A percentile compares a stretch with the other conserved stretches of the same genome.
phyloP scores from a whole-genome alignment of 192 early-diverging fungal species.

The Umbelopsis ramanniana region DNA sequence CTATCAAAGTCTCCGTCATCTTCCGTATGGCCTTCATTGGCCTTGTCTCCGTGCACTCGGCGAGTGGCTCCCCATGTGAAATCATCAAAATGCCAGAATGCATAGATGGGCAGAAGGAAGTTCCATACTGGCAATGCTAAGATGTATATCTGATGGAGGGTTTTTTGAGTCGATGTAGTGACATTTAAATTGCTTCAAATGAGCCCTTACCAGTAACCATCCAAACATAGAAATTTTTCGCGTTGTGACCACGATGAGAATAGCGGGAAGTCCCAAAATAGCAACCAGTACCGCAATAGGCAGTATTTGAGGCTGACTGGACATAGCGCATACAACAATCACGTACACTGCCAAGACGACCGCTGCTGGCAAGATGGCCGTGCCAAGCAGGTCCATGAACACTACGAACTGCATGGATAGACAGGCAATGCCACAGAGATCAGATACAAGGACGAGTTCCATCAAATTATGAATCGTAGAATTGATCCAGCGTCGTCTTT shows the following conservation, averaged over 20 bases:
- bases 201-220: constrained; percentile 72
- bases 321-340: constrained; percentile 50
- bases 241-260: constrained; percentile 84
- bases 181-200: no score
- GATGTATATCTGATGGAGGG: constrained; percentile 55
- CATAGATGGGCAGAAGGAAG: constrained; percentile 83
- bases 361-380: constrained; percentile 66
- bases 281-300: constrained; percentile 72
- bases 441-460: constrained; percentile 81
- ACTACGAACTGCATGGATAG: constrained; percentile 81
- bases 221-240: constrained; percentile 76
- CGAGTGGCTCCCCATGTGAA: constrained; percentile 80
- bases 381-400: constrained; percentile 67
- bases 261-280: constrained; percentile 81
- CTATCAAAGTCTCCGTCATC: constrained; percentile 73
- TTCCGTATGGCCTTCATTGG: constrained; percentile 64
- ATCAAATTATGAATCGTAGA: constrained; percentile 88
- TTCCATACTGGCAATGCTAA: constrained; percentile 89
- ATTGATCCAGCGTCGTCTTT: constrained; percentile 92
- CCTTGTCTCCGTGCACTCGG: constrained; percentile 64
- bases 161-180: no score
- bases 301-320: constrained; percentile 48
- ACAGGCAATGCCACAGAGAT: constrained; percentile 87
- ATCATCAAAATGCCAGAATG: constrained; percentile 91
- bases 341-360: constrained; percentile 55